Percentiles rank a stretch among this genome's conserved stretches.
phyloP scores from a whole-genome alignment of 305 asterid species.

The Fraxinus paxiana region DNA sequence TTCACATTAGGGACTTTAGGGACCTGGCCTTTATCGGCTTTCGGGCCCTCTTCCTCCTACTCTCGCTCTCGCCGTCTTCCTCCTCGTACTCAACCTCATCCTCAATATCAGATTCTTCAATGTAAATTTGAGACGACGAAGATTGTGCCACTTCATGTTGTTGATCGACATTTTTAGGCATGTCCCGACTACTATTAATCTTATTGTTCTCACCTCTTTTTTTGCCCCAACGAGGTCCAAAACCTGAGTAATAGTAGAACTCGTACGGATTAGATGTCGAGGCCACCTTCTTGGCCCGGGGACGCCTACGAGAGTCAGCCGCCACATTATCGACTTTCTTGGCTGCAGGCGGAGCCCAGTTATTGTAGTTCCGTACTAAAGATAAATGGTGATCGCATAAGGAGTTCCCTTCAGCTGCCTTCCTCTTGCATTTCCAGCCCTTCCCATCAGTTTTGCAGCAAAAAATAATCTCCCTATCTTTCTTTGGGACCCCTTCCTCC shows the following conservation, averaged over 20 bases:
- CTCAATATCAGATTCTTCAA: slow-evolving; percentile 33
- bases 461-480: background rate
- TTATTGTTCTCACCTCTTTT: slow-evolving; percentile 35
- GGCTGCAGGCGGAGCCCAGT: background rate
- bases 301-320: slow-evolving; percentile 26
- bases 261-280: slow-evolving; percentile 38
- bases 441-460: slow-evolving; percentile 56
- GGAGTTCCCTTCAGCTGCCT: slow-evolving; percentile 34
- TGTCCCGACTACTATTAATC: background rate
- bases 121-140: slow-evolving; percentile 4
- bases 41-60: slow-evolving; percentile 47
- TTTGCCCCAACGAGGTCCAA: slow-evolving; percentile 71
- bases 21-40: slow-evolving; percentile 74
- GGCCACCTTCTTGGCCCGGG: slow-evolving; percentile 29
- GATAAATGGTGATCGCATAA: slow-evolving; percentile 50
- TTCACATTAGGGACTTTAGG: slow-evolving; percentile 57
- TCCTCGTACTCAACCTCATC: slow-evolving; percentile 34
- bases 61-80: background rate
- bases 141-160: background rate
- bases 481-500: slow-evolving; percentile 5
- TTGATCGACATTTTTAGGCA: background rate
- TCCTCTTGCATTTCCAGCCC: slow-evolving; percentile 49
- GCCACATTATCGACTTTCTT: slow-evolving; percentile 23
- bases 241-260: slow-evolving; percentile 63
- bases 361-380: slow-evolving; percentile 28